A percentile compares a stretch with the other conserved stretches of the same genome.
Evolutionary conservation across 257 asterid genomes (phyloP).

Genomic region (Anisodus tanguticus): DNA sequence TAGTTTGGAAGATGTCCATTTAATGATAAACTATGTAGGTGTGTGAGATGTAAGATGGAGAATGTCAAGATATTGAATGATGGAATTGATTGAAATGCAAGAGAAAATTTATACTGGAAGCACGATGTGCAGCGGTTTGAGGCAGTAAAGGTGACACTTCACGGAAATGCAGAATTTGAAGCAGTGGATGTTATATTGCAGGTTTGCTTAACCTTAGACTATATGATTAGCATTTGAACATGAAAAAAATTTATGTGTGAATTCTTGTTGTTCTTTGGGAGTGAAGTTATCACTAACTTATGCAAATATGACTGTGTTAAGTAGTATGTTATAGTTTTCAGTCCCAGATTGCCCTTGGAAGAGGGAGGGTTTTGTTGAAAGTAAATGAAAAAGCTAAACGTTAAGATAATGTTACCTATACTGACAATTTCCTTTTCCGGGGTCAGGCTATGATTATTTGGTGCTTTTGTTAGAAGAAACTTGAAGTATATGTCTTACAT

Average conservation of each 20-base stretch:
- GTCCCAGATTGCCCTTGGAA: conserved; percentile 20
- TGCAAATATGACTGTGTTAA: conserved; percentile 1
- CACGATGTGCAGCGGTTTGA: conserved; percentile 87
- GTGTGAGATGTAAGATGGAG: conserved; percentile 84
- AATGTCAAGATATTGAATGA: conserved; percentile 73
- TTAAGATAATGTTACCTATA: neutral
- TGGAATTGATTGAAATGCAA: conserved; percentile 87
- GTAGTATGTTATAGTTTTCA: neutral
- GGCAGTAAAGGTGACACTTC: conserved; percentile 74
- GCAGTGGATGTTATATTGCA: conserved; percentile 75
- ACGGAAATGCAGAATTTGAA: conserved; percentile 99
- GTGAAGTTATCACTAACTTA: neutral
- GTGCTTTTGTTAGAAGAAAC: conserved; percentile 15
- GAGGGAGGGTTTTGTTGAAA: neutral
- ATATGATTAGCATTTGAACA: conserved; percentile 18
- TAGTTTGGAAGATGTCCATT: conserved; percentile 30
- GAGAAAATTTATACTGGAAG: conserved; percentile 85
- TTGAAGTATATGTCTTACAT: conserved; percentile 18
- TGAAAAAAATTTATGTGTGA: neutral
- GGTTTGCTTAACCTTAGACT: conserved; percentile 52
- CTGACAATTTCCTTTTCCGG: neutral
- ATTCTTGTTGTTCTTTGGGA: conserved; percentile 16
- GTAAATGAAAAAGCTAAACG: conserved; percentile 23
- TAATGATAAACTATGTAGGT: conserved; percentile 51
- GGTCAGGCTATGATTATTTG: neutral